phyloP scores from a whole-genome alignment of 2,329 filamentous ascomycete species.

The Teratosphaeriaceae sp. region DNA sequence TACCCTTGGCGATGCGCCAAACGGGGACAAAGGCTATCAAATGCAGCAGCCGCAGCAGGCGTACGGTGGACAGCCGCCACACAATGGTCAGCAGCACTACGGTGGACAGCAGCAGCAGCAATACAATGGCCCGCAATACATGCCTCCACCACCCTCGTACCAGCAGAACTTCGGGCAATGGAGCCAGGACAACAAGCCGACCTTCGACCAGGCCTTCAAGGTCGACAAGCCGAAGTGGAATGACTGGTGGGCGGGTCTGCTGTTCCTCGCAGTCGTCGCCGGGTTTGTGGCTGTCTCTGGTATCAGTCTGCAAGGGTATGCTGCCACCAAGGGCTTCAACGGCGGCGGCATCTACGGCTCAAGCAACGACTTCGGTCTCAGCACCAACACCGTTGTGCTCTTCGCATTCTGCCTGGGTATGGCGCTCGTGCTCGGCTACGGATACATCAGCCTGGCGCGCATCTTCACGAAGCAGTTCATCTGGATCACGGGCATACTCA shows the following conservation, averaged over 20 bases:
- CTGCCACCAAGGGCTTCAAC: conserved; percentile 54
- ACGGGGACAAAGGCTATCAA: conserved; percentile 5
- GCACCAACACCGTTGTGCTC: conserved; percentile 79
- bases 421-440: conserved; percentile 67
- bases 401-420: conserved; percentile 72
- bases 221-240: conserved; percentile 81
- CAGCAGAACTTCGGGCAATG: conserved; percentile 29
- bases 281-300: conserved; percentile 74
- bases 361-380: conserved; percentile 59
- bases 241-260: conserved; percentile 75
- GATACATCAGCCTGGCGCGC: conserved; percentile 57
- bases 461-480: conserved; percentile 58
- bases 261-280: conserved; percentile 64
- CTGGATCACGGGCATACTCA: conserved; percentile 74
- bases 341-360: conserved; percentile 69
- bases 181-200: conserved; percentile 35
- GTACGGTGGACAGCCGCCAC: conserved; percentile 1
- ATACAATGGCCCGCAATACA: conserved; percentile 11
- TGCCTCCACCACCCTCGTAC: conserved; percentile 33
- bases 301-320: conserved; percentile 68
- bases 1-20: conserved; percentile 7
- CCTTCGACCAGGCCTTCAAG: conserved; percentile 76
- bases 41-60: conserved; percentile 2
- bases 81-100: conserved; percentile 5
- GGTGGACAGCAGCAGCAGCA: conserved; percentile 13